Conservation (phyloP, 2,329 filamentous ascomycete species). For the Apiospora sp. region DNA sequence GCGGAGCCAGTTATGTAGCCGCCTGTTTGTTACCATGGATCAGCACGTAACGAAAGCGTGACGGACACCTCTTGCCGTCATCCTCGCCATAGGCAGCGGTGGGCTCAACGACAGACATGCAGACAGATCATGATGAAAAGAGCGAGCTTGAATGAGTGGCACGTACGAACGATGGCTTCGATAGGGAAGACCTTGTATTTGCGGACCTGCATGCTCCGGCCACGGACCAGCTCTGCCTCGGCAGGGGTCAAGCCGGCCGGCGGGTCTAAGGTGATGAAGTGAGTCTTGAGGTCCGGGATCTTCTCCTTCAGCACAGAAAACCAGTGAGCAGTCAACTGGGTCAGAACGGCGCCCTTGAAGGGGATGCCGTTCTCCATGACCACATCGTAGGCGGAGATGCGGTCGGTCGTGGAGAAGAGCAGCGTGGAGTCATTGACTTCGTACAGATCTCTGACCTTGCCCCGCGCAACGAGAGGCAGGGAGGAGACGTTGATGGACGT, state of each 20-base stretch:
- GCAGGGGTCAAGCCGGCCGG: conserved; percentile 43
- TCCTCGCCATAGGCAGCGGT: not conserved
- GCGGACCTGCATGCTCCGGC: conserved; percentile 80
- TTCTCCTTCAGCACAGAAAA: conserved; percentile 56
- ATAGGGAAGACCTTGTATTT: conserved; percentile 78
- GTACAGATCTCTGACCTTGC: conserved; percentile 68
- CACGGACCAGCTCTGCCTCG: conserved; percentile 61
- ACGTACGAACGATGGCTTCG: conserved; percentile 66
- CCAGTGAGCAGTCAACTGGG: conserved; percentile 59
- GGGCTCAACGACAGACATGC: conserved; percentile 43
- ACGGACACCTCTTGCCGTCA: not conserved
- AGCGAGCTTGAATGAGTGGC: not conserved
- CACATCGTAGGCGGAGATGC: conserved; percentile 95
- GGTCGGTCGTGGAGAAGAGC: conserved; percentile 86
- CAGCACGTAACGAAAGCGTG: not conserved
- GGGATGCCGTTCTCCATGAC: conserved; percentile 74
- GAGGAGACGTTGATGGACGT: conserved; percentile 20
- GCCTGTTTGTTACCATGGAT: not conserved
- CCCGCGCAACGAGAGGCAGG: conserved; percentile 14
- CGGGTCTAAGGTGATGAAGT: conserved; percentile 54
- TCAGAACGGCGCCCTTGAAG: conserved; percentile 62
- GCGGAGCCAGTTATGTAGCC: conserved; percentile 89
- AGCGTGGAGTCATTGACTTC: conserved; percentile 71
- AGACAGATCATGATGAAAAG: not conserved
- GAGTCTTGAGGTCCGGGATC: conserved; percentile 58